Conservation (phyloP, 2,329 filamentous ascomycete species). For the Ophiostoma angusticollis region DNA sequence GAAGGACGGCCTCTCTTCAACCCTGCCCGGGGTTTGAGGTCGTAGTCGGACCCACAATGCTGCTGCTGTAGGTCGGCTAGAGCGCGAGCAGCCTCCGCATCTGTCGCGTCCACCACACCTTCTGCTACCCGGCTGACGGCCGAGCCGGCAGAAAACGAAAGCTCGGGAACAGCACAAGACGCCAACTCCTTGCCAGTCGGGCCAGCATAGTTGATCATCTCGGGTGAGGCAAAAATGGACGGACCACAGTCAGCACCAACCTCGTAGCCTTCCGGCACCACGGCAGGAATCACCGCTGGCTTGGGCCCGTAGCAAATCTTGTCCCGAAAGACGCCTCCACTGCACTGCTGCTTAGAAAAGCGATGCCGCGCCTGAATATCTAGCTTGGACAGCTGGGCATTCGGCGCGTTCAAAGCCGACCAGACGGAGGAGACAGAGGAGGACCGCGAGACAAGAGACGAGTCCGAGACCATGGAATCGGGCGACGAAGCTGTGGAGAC, state of each 20-base stretch:
- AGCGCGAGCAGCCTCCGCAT: slow-evolving; percentile 45
- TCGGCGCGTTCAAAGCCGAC: slow-evolving; percentile 47
- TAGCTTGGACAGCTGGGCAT: slow-evolving; percentile 31
- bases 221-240: slow-evolving; percentile 40
- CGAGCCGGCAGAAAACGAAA: slow-evolving; percentile 35
- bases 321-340: slow-evolving; percentile 9
- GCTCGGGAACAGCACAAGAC: slow-evolving; percentile 21
- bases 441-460: slow-evolving; percentile 47
- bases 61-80: slow-evolving; percentile 49
- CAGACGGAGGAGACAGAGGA: slow-evolving; percentile 53
- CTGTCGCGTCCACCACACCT: slow-evolving; percentile 42
- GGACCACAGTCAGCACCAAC: slow-evolving; percentile 23
- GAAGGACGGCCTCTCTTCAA: slow-evolving; percentile 47
- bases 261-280: slow-evolving; percentile 43
- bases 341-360: slow-evolving; percentile 42
- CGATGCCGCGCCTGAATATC: slow-evolving; percentile 52
- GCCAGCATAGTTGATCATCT: slow-evolving; percentile 36
- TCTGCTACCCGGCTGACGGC: slow-evolving; percentile 31
- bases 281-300: slow-evolving; percentile 33
- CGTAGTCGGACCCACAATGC: slow-evolving; percentile 21
- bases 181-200: slow-evolving; percentile 38
- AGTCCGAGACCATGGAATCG: slow-evolving; percentile 55
- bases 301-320: slow-evolving; percentile 37
- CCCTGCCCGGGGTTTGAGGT: slow-evolving; percentile 24
- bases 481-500: slow-evolving; percentile 51